A percentile compares a stretch with the other conserved stretches of the same genome.
phyloP scores from a whole-genome alignment of 2,329 filamentous ascomycete genomes.

The Ceratocystis papillata region DNA sequence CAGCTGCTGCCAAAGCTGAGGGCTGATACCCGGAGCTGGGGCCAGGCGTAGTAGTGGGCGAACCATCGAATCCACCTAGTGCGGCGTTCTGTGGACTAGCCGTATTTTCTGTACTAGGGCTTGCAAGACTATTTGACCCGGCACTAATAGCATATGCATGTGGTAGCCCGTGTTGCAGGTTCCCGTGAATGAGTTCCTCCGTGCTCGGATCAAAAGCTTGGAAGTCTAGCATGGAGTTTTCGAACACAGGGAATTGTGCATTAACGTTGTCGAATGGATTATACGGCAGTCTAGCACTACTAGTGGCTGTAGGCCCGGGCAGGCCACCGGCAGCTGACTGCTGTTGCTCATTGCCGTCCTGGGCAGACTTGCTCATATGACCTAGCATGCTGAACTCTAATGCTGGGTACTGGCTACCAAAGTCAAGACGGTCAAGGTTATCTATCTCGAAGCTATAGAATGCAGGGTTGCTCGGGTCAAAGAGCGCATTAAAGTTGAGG shows the following conservation, averaged over 20 bases:
- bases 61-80: constrained; percentile 42
- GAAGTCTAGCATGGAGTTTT: constrained; percentile 44
- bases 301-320: not conserved
- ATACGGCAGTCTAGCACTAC: not conserved
- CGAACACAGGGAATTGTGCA: constrained; percentile 35
- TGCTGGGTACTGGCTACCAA: constrained; percentile 91
- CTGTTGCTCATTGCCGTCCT: constrained; percentile 27
- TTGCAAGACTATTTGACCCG: constrained; percentile 51
- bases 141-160: constrained; percentile 56
- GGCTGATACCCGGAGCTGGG: constrained; percentile 16
- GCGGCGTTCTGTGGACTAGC: constrained; percentile 48
- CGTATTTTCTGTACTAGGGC: constrained; percentile 53
- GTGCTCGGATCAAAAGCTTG: constrained; percentile 41
- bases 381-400: constrained; percentile 93
- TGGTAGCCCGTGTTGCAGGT: constrained; percentile 51
- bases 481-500: constrained; percentile 52
- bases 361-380: constrained; percentile 58
- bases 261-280: constrained; percentile 15
- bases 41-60: constrained; percentile 28
- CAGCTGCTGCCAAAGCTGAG: constrained; percentile 30
- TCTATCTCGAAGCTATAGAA: constrained; percentile 94
- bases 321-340: constrained; percentile 34
- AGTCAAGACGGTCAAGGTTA: constrained; percentile 58
- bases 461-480: constrained; percentile 84
- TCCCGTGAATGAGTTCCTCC: constrained; percentile 44